phyloP scores from a whole-genome alignment of 768 basidiomycete genomes.

The Lyophyllum decastes region DNA sequence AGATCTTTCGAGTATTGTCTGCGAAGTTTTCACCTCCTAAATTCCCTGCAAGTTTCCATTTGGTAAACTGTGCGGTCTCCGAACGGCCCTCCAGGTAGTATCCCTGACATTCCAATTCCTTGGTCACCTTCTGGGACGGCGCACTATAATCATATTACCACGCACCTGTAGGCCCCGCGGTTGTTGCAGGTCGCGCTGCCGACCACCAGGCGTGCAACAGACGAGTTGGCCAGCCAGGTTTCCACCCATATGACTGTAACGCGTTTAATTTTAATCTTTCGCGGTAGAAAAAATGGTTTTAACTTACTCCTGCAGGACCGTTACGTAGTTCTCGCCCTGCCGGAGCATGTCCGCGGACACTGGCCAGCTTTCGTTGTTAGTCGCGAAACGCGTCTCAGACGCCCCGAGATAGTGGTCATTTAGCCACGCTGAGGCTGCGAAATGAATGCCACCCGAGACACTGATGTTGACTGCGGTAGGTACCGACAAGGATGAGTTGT shows the following conservation, averaged over 20 bases:
- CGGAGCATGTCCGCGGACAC: conserved; percentile 12
- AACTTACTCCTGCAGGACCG: conserved; percentile 15
- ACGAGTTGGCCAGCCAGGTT: conserved; percentile 20
- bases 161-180: conserved; percentile 17
- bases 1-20: conserved; percentile 17
- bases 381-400: conserved; percentile 13
- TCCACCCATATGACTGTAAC: conserved; percentile 16
- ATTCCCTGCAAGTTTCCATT: conserved; percentile 18
- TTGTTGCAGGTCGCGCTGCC: conserved; percentile 19
- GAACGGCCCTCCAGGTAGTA: conserved; percentile 17
- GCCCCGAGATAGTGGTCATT: conserved; percentile 15
- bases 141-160: neutral
- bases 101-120: conserved; percentile 10
- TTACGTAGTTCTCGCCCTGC: conserved; percentile 11
- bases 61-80: conserved; percentile 9
- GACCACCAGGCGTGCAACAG: conserved; percentile 19
- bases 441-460: conserved; percentile 16
- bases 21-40: conserved; percentile 15
- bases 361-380: conserved; percentile 17
- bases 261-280: neutral
- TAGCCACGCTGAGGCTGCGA: conserved; percentile 17
- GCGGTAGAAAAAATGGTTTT: neutral
- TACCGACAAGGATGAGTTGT: conserved; percentile 3
- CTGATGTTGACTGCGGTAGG: conserved; percentile 17
- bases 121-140: neutral